These are phyloP conservation scores for Aspergillus baeticus DNA, from an alignment of 495 filamentous ascomycete species.

Conservation along the genomic window DNA sequence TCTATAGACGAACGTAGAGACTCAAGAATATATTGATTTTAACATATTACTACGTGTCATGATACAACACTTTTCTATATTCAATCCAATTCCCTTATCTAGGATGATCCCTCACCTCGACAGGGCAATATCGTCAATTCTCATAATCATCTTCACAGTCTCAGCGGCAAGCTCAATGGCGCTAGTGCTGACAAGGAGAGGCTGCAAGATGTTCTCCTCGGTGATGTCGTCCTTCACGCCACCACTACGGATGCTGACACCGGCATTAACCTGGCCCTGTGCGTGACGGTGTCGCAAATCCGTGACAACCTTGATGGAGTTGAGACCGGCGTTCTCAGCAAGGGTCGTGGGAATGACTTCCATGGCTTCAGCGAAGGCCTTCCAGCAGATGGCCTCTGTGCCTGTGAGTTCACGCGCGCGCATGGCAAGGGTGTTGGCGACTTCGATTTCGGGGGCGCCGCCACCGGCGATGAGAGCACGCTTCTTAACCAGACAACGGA, in stretches of 20 bases:
- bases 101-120: slow-evolving; percentile 45
- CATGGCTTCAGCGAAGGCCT: slow-evolving; percentile 95
- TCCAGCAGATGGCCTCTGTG: slow-evolving; percentile 97
- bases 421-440: slow-evolving; percentile 76
- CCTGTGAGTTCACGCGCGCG: slow-evolving; percentile 80
- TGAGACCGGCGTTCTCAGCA: slow-evolving; percentile 95
- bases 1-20: neutral
- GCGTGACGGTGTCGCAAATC: slow-evolving; percentile 92
- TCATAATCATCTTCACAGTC: slow-evolving; percentile 98
- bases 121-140: slow-evolving; percentile 91
- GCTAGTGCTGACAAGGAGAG: slow-evolving; percentile 92
- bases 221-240: slow-evolving; percentile 93
- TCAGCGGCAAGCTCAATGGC: slow-evolving; percentile 95
- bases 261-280: slow-evolving; percentile 90
- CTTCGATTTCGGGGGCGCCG: slow-evolving; percentile 93
- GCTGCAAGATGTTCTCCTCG: slow-evolving; percentile 97
- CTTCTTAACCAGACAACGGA: slow-evolving; percentile 98
- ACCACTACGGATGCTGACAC: slow-evolving; percentile 94
- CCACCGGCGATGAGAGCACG: slow-evolving; percentile 95
- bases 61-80: slow-evolving; percentile 24
- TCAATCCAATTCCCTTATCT: neutral
- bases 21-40: slow-evolving; percentile 2
- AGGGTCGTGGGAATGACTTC: slow-evolving; percentile 96
- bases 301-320: slow-evolving; percentile 98
- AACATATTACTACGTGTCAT: slow-evolving; percentile 24